phyloP scores from a whole-genome alignment of 768 basidiomycete genomes.

The Fistulinella prunicolor region DNA sequence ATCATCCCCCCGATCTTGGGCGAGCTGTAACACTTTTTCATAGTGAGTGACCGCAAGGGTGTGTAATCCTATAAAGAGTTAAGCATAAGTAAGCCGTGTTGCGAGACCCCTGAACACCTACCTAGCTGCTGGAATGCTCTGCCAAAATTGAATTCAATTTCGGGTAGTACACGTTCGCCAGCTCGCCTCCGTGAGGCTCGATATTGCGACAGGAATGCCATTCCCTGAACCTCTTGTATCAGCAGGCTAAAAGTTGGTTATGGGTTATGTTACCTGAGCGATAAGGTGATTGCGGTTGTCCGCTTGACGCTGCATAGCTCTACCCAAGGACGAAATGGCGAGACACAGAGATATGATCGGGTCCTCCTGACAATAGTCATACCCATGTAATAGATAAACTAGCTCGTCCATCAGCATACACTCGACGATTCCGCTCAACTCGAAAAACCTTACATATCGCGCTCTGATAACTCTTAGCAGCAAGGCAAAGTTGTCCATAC shows the following conservation, averaged over 20 bases:
- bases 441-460: slow-evolving; percentile 68
- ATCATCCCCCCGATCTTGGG: slow-evolving; percentile 38
- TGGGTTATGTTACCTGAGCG: slow-evolving; percentile 48
- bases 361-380: slow-evolving; percentile 80
- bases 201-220: slow-evolving; percentile 85
- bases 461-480: slow-evolving; percentile 84
- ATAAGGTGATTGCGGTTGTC: slow-evolving; percentile 91
- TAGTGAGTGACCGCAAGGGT: slow-evolving; percentile 86
- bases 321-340: slow-evolving; percentile 80
- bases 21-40: slow-evolving; percentile 65
- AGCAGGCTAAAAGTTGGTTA: not conserved
- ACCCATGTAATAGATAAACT: slow-evolving; percentile 91
- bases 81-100: not conserved
- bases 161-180: slow-evolving; percentile 45
- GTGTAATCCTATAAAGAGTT: slow-evolving; percentile 55
- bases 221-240: slow-evolving; percentile 46
- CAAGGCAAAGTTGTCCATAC: slow-evolving; percentile 83
- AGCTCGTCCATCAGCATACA: not conserved
- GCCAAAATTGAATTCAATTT: slow-evolving; percentile 93
- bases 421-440: not conserved
- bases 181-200: slow-evolving; percentile 54
- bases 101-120: slow-evolving; percentile 30
- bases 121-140: slow-evolving; percentile 92
- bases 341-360: slow-evolving; percentile 82
- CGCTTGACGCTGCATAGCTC: slow-evolving; percentile 89